Conservation (phyloP, 495 filamentous ascomycete species). For the Podospora conica region DNA sequence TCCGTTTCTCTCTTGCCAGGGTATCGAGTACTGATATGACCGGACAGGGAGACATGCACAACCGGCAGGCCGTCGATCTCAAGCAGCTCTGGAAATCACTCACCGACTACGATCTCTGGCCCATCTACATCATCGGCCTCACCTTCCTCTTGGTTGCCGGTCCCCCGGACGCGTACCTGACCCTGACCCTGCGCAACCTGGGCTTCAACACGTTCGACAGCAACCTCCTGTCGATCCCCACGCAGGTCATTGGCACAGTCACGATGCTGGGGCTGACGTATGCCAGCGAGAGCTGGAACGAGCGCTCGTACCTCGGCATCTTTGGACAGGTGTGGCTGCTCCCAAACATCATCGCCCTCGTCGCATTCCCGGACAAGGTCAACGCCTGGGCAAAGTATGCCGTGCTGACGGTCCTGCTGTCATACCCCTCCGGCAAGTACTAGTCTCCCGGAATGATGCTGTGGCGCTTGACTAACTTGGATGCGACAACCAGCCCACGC, state of each 20-base stretch:
- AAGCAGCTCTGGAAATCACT: constrained; percentile 41
- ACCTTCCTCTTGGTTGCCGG: constrained; percentile 43
- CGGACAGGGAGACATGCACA: constrained; percentile 48
- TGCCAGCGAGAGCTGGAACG: constrained; percentile 47
- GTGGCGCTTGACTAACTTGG: not conserved
- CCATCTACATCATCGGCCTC: constrained; percentile 52
- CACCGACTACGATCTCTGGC: constrained; percentile 53
- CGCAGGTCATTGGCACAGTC: constrained; percentile 34
- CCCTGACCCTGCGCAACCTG: constrained; percentile 41
- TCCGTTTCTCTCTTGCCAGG: not conserved
- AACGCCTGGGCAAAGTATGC: constrained; percentile 50
- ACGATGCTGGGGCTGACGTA: constrained; percentile 44
- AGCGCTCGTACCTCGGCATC: constrained; percentile 46
- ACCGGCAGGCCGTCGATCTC: constrained; percentile 43
- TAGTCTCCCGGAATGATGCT: not conserved
- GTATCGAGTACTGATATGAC: not conserved
- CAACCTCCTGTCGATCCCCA: constrained; percentile 49
- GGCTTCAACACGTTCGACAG: constrained; percentile 49
- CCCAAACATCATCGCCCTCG: constrained; percentile 47
- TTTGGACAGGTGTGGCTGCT: constrained; percentile 51
- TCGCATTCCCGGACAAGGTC: constrained; percentile 28
- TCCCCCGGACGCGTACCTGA: constrained; percentile 42
- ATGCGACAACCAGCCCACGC: constrained; percentile 31
- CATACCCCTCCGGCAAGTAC: constrained; percentile 24
- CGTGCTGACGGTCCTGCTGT: constrained; percentile 48